Evolutionary conservation across 2,329 filamentous ascomycete genomes (phyloP).

Genomic region (Emmonsiellopsis sp.): DNA sequence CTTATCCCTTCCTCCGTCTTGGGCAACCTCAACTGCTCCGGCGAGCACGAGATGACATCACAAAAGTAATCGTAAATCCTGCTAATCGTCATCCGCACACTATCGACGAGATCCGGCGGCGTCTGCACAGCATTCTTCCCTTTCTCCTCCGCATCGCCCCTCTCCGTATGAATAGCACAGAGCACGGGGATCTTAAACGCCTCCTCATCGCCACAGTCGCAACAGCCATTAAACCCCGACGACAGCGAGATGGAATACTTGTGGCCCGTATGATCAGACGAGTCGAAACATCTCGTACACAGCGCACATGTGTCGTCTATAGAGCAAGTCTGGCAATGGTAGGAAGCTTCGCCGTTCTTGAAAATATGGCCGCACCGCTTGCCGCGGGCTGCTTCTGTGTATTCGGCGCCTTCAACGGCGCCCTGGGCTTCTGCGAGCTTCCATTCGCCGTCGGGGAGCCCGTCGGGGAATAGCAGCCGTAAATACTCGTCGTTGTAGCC

Average conservation of each 20-base stretch:
- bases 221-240: constrained; percentile 87
- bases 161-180: constrained; percentile 84
- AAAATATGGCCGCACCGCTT: constrained; percentile 97
- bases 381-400: constrained; percentile 80
- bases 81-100: constrained; percentile 76
- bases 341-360: constrained; percentile 85
- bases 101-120: constrained; percentile 64
- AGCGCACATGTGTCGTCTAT: constrained; percentile 92
- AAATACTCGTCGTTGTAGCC: constrained; percentile 66
- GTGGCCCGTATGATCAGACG: constrained; percentile 88
- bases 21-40: constrained; percentile 78
- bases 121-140: constrained; percentile 55
- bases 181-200: constrained; percentile 82
- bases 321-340: constrained; percentile 87
- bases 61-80: constrained; percentile 88
- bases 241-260: constrained; percentile 84
- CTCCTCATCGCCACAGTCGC: constrained; percentile 92
- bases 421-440: constrained; percentile 82
- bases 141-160: constrained; percentile 37
- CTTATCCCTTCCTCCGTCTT: constrained; percentile 76
- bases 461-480: constrained; percentile 70
- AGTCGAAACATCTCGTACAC: constrained; percentile 88
- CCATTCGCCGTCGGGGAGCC: constrained; percentile 54
- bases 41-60: constrained; percentile 95
- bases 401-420: constrained; percentile 87